phyloP scores from a whole-genome alignment of 768 basidiomycete species.

The Xanthoconium purpureum region DNA sequence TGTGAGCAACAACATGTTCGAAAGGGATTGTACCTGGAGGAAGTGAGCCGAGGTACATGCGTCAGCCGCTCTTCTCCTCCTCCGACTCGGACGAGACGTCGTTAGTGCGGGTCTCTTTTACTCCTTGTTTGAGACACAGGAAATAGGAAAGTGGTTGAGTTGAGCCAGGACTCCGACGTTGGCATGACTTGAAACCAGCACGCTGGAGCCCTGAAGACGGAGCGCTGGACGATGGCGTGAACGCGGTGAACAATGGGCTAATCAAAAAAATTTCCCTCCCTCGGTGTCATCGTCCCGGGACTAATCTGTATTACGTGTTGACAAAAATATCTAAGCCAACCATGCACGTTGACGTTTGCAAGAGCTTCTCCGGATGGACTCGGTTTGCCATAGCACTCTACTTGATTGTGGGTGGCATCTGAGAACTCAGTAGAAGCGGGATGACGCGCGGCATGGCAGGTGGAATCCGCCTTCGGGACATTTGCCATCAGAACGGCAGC shows the following conservation, averaged over 20 bases:
- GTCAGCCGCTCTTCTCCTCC: not conserved
- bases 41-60: not conserved
- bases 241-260: not conserved
- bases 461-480: slow-evolving; percentile 2
- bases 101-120: not conserved
- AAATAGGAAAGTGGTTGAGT: not conserved
- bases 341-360: not conserved
- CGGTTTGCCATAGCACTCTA: not conserved
- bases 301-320: not conserved
- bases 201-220: not conserved
- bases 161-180: not conserved
- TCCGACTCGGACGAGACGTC: not conserved
- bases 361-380: not conserved
- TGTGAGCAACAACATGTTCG: not conserved
- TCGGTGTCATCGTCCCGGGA: not conserved
- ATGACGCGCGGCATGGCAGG: slow-evolving; percentile 7
- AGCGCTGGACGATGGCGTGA: not conserved
- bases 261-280: not conserved
- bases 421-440: not conserved
- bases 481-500: not conserved
- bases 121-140: not conserved
- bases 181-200: not conserved
- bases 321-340: not conserved
- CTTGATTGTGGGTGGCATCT: not conserved
- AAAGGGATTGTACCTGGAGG: not conserved